Conservation (phyloP, 176 grass and related monocot species). For the Cenchrus purpureus region DNA sequence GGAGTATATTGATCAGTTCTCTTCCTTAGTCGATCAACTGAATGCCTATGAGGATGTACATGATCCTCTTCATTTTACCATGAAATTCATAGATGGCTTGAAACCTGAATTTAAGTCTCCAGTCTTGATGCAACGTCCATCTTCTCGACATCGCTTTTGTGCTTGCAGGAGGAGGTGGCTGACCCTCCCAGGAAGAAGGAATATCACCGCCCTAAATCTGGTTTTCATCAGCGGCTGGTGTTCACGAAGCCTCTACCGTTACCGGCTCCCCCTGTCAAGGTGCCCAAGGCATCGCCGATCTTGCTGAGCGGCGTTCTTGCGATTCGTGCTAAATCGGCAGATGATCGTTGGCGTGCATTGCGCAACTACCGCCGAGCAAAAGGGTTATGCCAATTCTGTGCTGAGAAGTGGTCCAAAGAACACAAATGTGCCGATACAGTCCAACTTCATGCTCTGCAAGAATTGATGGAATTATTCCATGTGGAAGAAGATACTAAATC, state of each 20-base stretch:
- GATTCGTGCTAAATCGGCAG: not conserved
- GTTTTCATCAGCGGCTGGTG: no score
- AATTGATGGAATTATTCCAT: not conserved
- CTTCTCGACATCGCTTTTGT: not conserved
- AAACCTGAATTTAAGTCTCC: no score
- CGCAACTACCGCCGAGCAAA: not conserved
- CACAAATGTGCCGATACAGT: not conserved
- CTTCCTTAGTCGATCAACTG: not conserved
- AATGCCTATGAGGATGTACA: not conserved
- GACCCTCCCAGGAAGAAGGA: not conserved
- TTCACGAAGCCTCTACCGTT: not conserved
- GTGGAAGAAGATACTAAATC: not conserved
- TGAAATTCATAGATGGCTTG: no score
- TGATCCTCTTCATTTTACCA: no score
- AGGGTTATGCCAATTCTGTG: not conserved
- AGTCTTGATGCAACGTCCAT: no score
- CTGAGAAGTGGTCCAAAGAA: not conserved
- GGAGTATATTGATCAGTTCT: not conserved
- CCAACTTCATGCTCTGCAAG: not conserved
- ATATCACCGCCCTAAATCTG: accelerated
- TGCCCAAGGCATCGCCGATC: no score
- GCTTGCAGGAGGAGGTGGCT: not conserved
- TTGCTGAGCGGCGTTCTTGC: no score
- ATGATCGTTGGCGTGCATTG: not conserved
- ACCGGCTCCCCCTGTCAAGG: not conserved